These are phyloP conservation scores for Piromyces sp. DNA, from an alignment of 192 early-diverging fungal genomes.

Conservation along the genomic window DNA sequence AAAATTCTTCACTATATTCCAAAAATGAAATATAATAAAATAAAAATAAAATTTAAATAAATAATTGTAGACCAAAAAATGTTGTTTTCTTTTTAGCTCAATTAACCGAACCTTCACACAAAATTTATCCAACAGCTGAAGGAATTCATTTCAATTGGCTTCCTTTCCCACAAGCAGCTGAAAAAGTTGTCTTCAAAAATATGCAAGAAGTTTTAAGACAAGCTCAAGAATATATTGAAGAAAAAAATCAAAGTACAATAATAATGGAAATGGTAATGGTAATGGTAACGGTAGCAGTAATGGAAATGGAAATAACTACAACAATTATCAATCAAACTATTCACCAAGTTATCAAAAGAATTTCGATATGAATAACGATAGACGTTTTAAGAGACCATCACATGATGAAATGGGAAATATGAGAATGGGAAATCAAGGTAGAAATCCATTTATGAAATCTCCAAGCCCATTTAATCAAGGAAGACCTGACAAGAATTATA, in stretches of 20 bases:
- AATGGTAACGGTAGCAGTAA: neutral
- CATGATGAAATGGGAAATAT: neutral
- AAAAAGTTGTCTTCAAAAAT: constrained; percentile 50
- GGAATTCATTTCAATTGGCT: constrained; percentile 62
- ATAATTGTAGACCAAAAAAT: constrained; percentile 46
- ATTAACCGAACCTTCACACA: constrained; percentile 28
- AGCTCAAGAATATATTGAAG: constrained; percentile 46
- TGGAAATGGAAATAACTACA: neutral
- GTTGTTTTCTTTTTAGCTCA: constrained; percentile 68
- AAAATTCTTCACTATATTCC: too few relatives aligned
- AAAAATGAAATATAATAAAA: too few relatives aligned
- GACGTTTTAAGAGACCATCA: neutral
- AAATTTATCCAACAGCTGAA: constrained; percentile 38
- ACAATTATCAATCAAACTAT: neutral
- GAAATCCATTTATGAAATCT: neutral
- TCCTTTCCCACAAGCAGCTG: constrained; percentile 37
- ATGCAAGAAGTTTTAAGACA: constrained; percentile 71
- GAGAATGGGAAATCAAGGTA: neutral
- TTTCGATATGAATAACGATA: neutral
- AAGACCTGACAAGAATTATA: neutral
- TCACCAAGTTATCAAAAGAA: neutral
- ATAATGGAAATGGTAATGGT: neutral
- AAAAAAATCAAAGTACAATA: constrained; percentile 12
- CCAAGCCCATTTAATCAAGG: neutral
- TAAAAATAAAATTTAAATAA: too few relatives aligned